Conservation (phyloP, 331 rosid species). For the Rhamnella rubrinervis region DNA sequence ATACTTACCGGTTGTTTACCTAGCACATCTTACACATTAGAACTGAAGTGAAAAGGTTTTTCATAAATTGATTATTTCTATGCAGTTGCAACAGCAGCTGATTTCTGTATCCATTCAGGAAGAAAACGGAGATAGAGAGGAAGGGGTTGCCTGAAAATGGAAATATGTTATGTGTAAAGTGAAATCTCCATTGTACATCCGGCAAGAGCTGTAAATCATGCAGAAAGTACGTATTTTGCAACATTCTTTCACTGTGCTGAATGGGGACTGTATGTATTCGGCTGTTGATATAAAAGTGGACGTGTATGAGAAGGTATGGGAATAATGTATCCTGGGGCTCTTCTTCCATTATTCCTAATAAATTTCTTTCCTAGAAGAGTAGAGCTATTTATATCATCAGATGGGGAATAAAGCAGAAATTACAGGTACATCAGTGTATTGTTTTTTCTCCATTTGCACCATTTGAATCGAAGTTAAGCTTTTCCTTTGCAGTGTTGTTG, state of each 20-base stretch:
- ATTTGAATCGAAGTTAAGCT: conserved; percentile 15
- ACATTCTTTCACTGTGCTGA: conserved; percentile 31
- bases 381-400: conserved; percentile 22
- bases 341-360: conserved; percentile 23
- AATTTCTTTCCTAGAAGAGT: conserved; percentile 30
- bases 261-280: conserved; percentile 12
- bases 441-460: too few species aligned
- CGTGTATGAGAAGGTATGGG: conserved; percentile 6
- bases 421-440: conserved; percentile 10
- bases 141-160: conserved; percentile 51
- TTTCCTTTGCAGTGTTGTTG: conserved; percentile 30
- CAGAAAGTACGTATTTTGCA: conserved; percentile 26
- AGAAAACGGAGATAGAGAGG: conserved; percentile 64
- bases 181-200: conserved; percentile 41
- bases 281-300: conserved; percentile 1
- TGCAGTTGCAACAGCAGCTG: conserved; percentile 87
- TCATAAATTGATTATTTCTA: conserved; percentile 17
- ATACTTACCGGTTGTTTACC: too few species aligned
- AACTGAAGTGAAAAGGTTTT: too few species aligned
- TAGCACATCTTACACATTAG: too few species aligned
- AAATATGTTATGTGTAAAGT: conserved; percentile 32
- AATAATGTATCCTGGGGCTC: conserved; percentile 33
- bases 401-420: conserved; percentile 35
- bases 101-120: conserved; percentile 45
- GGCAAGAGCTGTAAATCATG: conserved; percentile 42